Percentiles rank a stretch among this genome's conserved stretches.
Evolutionary conservation across 495 filamentous ascomycete species (phyloP).

Genomic region (Trichocladium uniseriatum): DNA sequence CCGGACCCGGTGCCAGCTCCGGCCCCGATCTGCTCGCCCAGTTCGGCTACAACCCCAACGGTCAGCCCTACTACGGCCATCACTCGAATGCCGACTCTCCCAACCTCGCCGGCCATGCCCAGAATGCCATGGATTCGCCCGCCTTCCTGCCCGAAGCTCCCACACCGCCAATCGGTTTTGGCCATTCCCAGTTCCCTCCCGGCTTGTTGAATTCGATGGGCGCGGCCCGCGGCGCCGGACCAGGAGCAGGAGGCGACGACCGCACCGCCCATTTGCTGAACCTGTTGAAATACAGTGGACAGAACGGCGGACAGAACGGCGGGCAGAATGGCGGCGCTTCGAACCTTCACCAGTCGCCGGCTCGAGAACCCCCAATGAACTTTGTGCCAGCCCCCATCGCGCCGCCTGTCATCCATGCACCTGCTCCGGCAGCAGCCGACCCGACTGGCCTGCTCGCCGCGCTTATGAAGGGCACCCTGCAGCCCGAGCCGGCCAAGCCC

Average conservation of each 20-base stretch:
- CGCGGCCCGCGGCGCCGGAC: constrained; percentile 36
- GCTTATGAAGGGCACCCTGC: constrained; percentile 41
- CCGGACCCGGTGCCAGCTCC: constrained; percentile 9
- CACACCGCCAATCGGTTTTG: constrained; percentile 37
- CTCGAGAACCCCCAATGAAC: constrained; percentile 12
- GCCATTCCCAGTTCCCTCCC: constrained; percentile 32
- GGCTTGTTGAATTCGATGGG: constrained; percentile 34
- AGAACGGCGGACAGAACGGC: constrained; percentile 36
- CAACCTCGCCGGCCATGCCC: constrained; percentile 16
- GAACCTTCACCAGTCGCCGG: constrained; percentile 12
- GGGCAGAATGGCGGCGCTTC: constrained; percentile 38
- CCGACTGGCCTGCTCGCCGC: constrained; percentile 44
- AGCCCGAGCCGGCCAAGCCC: constrained; percentile 32
- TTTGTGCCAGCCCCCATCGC: constrained; percentile 16
- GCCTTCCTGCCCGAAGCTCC: constrained; percentile 40
- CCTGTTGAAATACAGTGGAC: constrained; percentile 75
- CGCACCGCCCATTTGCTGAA: constrained; percentile 68
- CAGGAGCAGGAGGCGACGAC: constrained; percentile 41
- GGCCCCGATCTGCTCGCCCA: constrained; percentile 19
- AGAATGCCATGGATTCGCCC: constrained; percentile 28
- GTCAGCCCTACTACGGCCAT: constrained; percentile 33
- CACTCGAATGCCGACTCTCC: constrained; percentile 26
- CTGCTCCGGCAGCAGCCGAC: constrained; percentile 37
- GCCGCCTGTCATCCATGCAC: constrained; percentile 36
- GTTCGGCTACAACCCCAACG: constrained; percentile 24